Conservation (phyloP, 2,329 filamentous ascomycete species). For the Alternaria novae-zelandiae region DNA sequence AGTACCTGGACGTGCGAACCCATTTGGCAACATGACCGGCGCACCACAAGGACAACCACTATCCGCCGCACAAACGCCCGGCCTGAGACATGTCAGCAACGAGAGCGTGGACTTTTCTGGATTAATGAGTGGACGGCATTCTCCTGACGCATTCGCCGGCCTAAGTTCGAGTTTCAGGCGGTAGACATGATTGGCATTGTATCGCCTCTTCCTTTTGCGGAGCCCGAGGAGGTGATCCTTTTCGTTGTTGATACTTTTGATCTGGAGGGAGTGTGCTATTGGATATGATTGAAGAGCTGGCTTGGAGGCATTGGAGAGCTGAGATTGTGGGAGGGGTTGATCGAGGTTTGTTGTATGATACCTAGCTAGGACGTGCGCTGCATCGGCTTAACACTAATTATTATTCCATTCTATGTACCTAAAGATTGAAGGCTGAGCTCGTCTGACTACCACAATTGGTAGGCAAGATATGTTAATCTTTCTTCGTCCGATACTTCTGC, state of each 20-base stretch:
- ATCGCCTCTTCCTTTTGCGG: not conserved
- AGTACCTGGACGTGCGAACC: conserved; percentile 60
- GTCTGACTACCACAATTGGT: too few relatives aligned
- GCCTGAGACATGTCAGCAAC: conserved; percentile 62
- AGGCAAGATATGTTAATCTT: too few relatives aligned
- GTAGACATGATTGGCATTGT: conserved; percentile 8
- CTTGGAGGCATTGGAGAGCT: not conserved
- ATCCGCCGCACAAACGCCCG: conserved; percentile 28
- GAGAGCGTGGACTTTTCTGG: conserved; percentile 72
- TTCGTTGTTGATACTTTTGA: not conserved
- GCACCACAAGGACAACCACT: conserved; percentile 28
- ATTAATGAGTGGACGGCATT: conserved; percentile 72
- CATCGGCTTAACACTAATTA: conserved; percentile 7
- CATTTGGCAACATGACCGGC: conserved; percentile 53
- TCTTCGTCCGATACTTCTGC: too few relatives aligned
- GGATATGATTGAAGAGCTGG: not conserved
- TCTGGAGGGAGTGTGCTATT: not conserved
- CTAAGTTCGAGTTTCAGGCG: conserved; percentile 64
- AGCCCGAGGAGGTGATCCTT: not conserved
- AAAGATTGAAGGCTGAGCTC: too few relatives aligned
- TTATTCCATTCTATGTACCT: not conserved
- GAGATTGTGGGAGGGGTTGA: not conserved
- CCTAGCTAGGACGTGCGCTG: conserved; percentile 8
- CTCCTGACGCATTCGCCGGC: conserved; percentile 80
- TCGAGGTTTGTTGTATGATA: conserved; percentile 13